These are phyloP conservation scores for Hypholoma fasciculare DNA, from an alignment of 768 basidiomycete species.

Conservation along the genomic window DNA sequence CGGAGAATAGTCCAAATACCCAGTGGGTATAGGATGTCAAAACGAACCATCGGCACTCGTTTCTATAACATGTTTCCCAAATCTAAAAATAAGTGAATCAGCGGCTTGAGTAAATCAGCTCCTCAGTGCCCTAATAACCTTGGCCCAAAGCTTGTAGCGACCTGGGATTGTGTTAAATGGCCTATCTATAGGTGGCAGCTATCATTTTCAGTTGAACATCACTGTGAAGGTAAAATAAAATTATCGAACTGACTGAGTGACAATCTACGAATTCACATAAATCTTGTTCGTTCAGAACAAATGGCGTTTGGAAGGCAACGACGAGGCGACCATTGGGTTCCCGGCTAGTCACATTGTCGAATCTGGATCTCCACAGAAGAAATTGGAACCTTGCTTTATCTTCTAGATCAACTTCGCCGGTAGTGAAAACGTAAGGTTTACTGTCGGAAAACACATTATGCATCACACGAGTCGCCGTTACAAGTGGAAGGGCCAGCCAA, in stretches of 20 bases:
- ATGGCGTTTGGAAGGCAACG: slow-evolving; percentile 62
- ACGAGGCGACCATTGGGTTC: slow-evolving; percentile 32
- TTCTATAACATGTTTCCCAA: slow-evolving; percentile 56
- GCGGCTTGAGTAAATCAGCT: background rate
- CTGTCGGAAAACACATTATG: slow-evolving; percentile 5
- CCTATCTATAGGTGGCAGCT: slow-evolving; percentile 36
- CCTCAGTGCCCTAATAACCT: slow-evolving; percentile 34
- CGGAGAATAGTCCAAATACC: slow-evolving; percentile 63
- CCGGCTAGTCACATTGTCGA: background rate
- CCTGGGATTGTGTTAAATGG: background rate
- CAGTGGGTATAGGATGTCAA: slow-evolving; percentile 61
- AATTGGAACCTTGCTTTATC: slow-evolving; percentile 19
- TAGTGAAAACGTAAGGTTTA: slow-evolving; percentile 7
- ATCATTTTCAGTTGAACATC: slow-evolving; percentile 10
- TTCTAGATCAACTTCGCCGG: background rate
- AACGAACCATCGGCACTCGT: slow-evolving; percentile 54
- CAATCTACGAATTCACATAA: slow-evolving; percentile 52
- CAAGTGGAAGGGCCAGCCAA: slow-evolving; percentile 16
- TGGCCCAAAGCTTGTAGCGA: slow-evolving; percentile 47
- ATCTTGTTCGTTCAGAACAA: slow-evolving; percentile 55
- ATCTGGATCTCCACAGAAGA: slow-evolving; percentile 10
- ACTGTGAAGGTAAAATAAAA: slow-evolving; percentile 5
- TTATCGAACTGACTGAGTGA: slow-evolving; percentile 31
- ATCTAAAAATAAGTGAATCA: slow-evolving; percentile 30
- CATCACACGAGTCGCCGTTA: slow-evolving; percentile 19